These are phyloP conservation scores for Lepiota brunneoincarnata DNA, from an alignment of 768 basidiomycete genomes.

Conservation along the genomic window DNA sequence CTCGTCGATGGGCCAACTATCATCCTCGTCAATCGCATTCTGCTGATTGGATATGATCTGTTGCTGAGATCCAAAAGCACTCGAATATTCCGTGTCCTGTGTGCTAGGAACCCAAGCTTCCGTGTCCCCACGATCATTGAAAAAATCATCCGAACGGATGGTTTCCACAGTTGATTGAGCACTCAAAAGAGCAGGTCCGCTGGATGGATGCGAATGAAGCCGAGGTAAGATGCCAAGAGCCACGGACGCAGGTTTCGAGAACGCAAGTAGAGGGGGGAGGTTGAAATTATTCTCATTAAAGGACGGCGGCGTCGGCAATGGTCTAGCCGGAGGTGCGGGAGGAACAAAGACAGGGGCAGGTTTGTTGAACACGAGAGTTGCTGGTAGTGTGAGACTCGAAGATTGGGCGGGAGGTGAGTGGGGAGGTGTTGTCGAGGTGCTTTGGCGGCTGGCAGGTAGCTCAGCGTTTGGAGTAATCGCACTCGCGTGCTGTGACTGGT, in stretches of 20 bases:
- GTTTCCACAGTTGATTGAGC: slow-evolving; percentile 56
- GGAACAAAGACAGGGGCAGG: slow-evolving; percentile 50
- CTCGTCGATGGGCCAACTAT: slow-evolving; percentile 77
- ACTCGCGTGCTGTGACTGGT: slow-evolving; percentile 15
- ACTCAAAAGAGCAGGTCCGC: slow-evolving; percentile 30
- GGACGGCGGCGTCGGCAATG: slow-evolving; percentile 18
- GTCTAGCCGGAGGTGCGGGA: slow-evolving; percentile 27
- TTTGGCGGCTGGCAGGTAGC: slow-evolving; percentile 25
- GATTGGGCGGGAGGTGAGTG: slow-evolving; percentile 45
- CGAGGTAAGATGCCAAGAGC: slow-evolving; percentile 41
- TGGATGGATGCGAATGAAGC: slow-evolving; percentile 26
- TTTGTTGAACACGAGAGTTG: slow-evolving; percentile 60
- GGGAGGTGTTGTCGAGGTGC: slow-evolving; percentile 55
- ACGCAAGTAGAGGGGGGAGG: slow-evolving; percentile 24
- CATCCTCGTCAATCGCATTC: slow-evolving; percentile 51
- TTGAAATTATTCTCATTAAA: slow-evolving; percentile 21
- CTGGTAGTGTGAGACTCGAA: slow-evolving; percentile 29
- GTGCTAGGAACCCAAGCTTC: slow-evolving; percentile 57
- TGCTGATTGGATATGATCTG: slow-evolving; percentile 19
- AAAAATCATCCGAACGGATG: slow-evolving; percentile 46
- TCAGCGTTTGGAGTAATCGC: slow-evolving; percentile 1
- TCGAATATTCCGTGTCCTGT: slow-evolving; percentile 57
- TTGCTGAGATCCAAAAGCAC: slow-evolving; percentile 33
- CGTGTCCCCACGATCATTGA: slow-evolving; percentile 42
- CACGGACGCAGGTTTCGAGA: slow-evolving; percentile 43